Conservation (phyloP, 1,284 basidiomycete genomes). For the Anthracocystis walkeri region DNA sequence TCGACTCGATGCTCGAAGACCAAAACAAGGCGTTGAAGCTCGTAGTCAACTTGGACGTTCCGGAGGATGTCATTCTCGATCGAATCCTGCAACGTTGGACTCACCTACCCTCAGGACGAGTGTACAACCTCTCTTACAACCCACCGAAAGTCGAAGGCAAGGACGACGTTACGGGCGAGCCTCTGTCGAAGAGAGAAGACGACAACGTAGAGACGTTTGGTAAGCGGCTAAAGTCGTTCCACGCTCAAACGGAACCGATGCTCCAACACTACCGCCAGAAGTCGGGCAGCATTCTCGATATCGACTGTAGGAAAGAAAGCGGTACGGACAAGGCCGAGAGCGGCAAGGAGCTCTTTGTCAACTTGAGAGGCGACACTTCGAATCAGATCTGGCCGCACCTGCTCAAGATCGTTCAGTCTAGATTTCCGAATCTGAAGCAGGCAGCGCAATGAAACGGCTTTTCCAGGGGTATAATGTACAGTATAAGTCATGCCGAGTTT, state of each 20-base stretch:
- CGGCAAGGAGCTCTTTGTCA: slow-evolving; percentile 73
- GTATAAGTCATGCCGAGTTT: background rate
- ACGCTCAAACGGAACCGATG: slow-evolving; percentile 87
- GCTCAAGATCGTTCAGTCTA: slow-evolving; percentile 73
- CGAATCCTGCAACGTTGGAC: slow-evolving; percentile 91
- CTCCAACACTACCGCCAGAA: slow-evolving; percentile 80
- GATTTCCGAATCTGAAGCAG: slow-evolving; percentile 34
- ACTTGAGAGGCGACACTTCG: slow-evolving; percentile 83
- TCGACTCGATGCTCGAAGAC: slow-evolving; percentile 74
- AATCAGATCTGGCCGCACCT: slow-evolving; percentile 93
- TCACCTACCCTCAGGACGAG: slow-evolving; percentile 89
- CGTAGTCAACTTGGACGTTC: slow-evolving; percentile 90
- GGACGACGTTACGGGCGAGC: slow-evolving; percentile 93
- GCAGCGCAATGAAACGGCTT: background rate
- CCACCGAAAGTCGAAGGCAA: slow-evolving; percentile 85
- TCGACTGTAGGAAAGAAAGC: slow-evolving; percentile 19
- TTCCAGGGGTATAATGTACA: background rate
- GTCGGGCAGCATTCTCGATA: slow-evolving; percentile 67
- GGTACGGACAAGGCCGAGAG: slow-evolving; percentile 9
- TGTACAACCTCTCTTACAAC: slow-evolving; percentile 79
- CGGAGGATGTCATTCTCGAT: slow-evolving; percentile 87
- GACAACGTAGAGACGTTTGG: slow-evolving; percentile 90
- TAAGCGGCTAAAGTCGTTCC: slow-evolving; percentile 83
- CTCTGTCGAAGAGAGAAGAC: slow-evolving; percentile 87
- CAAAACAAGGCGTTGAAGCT: slow-evolving; percentile 75